phyloP scores from a whole-genome alignment of 768 basidiomycete genomes.

The Russula olivacea region DNA sequence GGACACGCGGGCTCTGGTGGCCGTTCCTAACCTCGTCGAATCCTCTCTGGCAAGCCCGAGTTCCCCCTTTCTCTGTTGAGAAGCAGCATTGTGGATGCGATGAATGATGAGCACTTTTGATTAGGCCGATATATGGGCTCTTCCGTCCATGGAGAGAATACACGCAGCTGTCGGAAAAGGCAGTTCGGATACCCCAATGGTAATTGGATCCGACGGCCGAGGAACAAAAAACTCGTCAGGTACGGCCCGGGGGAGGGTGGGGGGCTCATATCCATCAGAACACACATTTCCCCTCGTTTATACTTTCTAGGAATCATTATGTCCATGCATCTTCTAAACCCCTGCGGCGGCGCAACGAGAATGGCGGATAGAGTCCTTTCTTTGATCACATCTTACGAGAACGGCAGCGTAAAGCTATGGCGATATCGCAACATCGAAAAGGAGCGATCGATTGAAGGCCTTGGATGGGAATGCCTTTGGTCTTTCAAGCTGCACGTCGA shows the following conservation, averaged over 20 bases:
- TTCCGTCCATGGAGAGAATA: slow-evolving; percentile 61
- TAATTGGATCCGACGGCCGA: slow-evolving; percentile 39
- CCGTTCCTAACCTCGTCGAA: slow-evolving; percentile 84
- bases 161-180: slow-evolving; percentile 82
- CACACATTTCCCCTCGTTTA: background rate
- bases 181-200: slow-evolving; percentile 28
- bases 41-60: slow-evolving; percentile 59
- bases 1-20: slow-evolving; percentile 47
- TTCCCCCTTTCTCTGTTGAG: background rate
- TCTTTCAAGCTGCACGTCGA: slow-evolving; percentile 60
- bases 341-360: background rate
- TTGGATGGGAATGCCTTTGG: slow-evolving; percentile 73
- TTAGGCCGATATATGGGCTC: slow-evolving; percentile 82
- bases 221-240: slow-evolving; percentile 52
- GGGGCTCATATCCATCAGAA: background rate
- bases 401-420: slow-evolving; percentile 74
- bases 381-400: slow-evolving; percentile 76
- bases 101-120: background rate
- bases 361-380: slow-evolving; percentile 39
- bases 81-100: background rate
- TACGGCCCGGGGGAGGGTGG: too few species aligned
- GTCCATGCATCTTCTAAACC: slow-evolving; percentile 63
- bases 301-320: slow-evolving; percentile 71
- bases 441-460: slow-evolving; percentile 57
- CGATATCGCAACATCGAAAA: slow-evolving; percentile 39